Evolutionary conservation across 495 filamentous ascomycete species (phyloP).

Genomic region (Immersiella caudata): DNA sequence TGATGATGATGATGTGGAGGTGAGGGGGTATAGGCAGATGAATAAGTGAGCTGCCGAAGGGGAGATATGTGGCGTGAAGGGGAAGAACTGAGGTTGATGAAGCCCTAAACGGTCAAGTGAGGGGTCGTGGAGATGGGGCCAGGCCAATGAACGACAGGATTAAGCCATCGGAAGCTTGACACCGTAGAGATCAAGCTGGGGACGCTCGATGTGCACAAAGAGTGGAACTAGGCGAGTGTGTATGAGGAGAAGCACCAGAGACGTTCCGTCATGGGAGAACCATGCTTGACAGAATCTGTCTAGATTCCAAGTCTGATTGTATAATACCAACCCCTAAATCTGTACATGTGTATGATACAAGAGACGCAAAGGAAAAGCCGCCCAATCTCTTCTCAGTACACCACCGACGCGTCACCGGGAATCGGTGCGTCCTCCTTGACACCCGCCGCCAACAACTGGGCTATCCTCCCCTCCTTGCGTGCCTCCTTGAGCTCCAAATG

Average conservation of each 20-base stretch:
- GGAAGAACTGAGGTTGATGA: too few species aligned
- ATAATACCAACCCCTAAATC: slow-evolving; percentile 32
- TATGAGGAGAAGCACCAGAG: neutral
- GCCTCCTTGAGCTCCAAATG: slow-evolving; percentile 49
- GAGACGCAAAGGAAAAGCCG: neutral
- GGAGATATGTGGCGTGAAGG: too few species aligned
- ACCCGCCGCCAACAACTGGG: slow-evolving; percentile 23
- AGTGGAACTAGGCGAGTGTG: neutral
- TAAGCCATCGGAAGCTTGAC: too few species aligned
- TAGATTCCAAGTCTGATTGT: slow-evolving; percentile 11
- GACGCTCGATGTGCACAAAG: too few species aligned
- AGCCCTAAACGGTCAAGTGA: too few species aligned
- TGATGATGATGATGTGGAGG: slow-evolving; percentile 32
- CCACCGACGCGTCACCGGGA: slow-evolving; percentile 14
- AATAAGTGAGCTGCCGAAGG: slow-evolving; percentile 30
- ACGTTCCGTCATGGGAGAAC: neutral
- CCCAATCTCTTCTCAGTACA: slow-evolving; percentile 17
- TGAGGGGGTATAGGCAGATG: slow-evolving; percentile 50
- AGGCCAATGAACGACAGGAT: too few species aligned
- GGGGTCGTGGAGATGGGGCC: too few species aligned
- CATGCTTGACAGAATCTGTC: neutral
- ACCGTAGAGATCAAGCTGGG: too few species aligned
- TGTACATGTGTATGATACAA: slow-evolving; percentile 34
- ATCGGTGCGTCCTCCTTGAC: slow-evolving; percentile 19
- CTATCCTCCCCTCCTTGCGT: slow-evolving; percentile 42